These are phyloP conservation scores for Cyberlindnera bimundalis DNA, from an alignment of 805 yeast species.

Conservation along the genomic window DNA sequence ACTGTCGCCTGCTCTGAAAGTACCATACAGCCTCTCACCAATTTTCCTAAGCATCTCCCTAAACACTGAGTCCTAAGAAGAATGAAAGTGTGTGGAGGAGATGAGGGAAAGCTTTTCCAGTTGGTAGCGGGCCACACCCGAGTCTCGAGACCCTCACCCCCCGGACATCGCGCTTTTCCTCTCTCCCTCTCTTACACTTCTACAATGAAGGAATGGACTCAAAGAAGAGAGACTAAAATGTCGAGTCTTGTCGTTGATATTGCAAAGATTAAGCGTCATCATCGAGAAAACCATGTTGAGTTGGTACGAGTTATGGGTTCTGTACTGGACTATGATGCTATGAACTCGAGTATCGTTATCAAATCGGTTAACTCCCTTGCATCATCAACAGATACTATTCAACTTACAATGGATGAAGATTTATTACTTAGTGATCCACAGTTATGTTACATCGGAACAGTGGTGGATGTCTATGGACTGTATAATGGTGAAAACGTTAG, in stretches of 20 bases:
- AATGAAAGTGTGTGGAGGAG: no score
- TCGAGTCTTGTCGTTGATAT: constrained; percentile 18
- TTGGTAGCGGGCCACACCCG: background rate
- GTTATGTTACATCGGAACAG: constrained; percentile 20
- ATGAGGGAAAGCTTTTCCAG: background rate
- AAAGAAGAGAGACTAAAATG: constrained; percentile 7
- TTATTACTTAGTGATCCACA: constrained; percentile 14
- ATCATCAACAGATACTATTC: constrained; percentile 1
- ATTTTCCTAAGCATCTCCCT: background rate
- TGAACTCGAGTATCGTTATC: constrained; percentile 12
- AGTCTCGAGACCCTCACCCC: no score
- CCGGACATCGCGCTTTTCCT: no score
- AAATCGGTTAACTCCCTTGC: constrained; percentile 17
- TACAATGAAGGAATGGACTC: no score
- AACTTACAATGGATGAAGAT: constrained; percentile 17
- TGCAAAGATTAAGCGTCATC: constrained; percentile 3
- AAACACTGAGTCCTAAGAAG: no score
- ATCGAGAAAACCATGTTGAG: constrained; percentile 14
- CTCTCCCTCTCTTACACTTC: no score
- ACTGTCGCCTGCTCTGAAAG: constrained; percentile 19
- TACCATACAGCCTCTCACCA: constrained; percentile 6
- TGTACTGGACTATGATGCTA: constrained; percentile 20
- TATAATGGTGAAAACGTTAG: constrained; percentile 16
- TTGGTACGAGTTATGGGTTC: constrained; percentile 23
- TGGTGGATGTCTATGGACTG: constrained; percentile 19